Evolutionary conservation across 2,329 filamentous ascomycete genomes (phyloP).

Genomic region (Colletotrichum tropicicola): DNA sequence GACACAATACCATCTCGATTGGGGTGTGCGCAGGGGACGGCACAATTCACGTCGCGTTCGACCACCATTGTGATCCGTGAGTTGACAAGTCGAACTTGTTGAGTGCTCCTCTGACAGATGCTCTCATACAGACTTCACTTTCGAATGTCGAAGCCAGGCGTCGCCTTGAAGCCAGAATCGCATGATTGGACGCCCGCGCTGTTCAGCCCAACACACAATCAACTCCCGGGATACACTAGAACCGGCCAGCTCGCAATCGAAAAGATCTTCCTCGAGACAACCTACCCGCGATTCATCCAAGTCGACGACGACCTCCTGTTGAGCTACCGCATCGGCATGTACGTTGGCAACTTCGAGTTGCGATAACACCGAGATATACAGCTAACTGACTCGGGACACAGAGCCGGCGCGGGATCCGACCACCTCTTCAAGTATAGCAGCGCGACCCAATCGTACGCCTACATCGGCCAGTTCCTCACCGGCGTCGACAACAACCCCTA

Average conservation of each 20-base stretch:
- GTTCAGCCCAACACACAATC: slow-evolving; percentile 25
- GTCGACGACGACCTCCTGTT: slow-evolving; percentile 17
- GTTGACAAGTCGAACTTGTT: too few relatives aligned
- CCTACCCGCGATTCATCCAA: slow-evolving; percentile 17
- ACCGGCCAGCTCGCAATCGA: slow-evolving; percentile 20
- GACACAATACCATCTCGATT: slow-evolving; percentile 29
- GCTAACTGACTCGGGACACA: not conserved
- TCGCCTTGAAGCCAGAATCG: slow-evolving; percentile 6
- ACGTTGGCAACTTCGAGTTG: not conserved
- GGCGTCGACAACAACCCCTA: slow-evolving; percentile 24
- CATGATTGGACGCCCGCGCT: slow-evolving; percentile 14
- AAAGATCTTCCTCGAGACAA: slow-evolving; percentile 26
- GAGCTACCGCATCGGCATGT: slow-evolving; percentile 28
- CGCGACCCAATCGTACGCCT: slow-evolving; percentile 1
- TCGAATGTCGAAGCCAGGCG: slow-evolving; percentile 20
- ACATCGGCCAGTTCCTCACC: slow-evolving; percentile 27
- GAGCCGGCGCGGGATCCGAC: slow-evolving; percentile 24
- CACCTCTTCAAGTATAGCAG: slow-evolving; percentile 23
- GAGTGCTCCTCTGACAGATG: too few relatives aligned
- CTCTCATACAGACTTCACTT: slow-evolving; percentile 1
- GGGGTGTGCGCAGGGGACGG: slow-evolving; percentile 18
- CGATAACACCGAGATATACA: too few relatives aligned
- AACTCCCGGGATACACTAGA: slow-evolving; percentile 20
- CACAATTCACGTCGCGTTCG: slow-evolving; percentile 22
- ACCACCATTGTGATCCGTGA: slow-evolving; percentile 29